Conservation (phyloP, 495 filamentous ascomycete species). For the Amorphotheca resinae region DNA sequence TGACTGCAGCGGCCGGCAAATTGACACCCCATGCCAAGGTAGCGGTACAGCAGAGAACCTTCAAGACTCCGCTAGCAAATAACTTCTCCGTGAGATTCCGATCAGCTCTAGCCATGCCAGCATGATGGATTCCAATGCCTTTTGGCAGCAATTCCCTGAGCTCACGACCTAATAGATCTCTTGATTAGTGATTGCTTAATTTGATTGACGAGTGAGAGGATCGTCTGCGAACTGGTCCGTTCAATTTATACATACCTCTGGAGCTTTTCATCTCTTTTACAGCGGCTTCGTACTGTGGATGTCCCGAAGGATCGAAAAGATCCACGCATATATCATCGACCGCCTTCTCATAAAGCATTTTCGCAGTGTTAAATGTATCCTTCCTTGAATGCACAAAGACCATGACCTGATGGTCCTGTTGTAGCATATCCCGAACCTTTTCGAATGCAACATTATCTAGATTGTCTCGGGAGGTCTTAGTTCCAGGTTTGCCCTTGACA, state of each 20-base stretch:
- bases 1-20: constrained; percentile 87
- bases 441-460: constrained; percentile 77
- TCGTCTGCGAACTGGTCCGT: no score
- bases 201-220: no score
- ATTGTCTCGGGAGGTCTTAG: constrained; percentile 71
- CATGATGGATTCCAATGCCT: constrained; percentile 90
- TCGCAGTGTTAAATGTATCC: constrained; percentile 82
- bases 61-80: constrained; percentile 78
- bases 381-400: constrained; percentile 96
- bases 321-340: constrained; percentile 61
- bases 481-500: constrained; percentile 79
- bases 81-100: constrained; percentile 86
- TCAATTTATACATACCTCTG: constrained; percentile 37
- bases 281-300: constrained; percentile 58
- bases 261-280: constrained; percentile 71
- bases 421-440: constrained; percentile 90
- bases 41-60: constrained; percentile 95
- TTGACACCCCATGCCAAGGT: constrained; percentile 99
- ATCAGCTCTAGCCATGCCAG: constrained; percentile 86
- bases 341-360: constrained; percentile 76
- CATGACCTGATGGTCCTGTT: constrained; percentile 87
- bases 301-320: constrained; percentile 66
- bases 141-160: constrained; percentile 78
- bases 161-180: constrained; percentile 35
- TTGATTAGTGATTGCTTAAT: neutral